Conservation (phyloP, 345 rosid genomes). For the Lenwebbia sp. region DNA sequence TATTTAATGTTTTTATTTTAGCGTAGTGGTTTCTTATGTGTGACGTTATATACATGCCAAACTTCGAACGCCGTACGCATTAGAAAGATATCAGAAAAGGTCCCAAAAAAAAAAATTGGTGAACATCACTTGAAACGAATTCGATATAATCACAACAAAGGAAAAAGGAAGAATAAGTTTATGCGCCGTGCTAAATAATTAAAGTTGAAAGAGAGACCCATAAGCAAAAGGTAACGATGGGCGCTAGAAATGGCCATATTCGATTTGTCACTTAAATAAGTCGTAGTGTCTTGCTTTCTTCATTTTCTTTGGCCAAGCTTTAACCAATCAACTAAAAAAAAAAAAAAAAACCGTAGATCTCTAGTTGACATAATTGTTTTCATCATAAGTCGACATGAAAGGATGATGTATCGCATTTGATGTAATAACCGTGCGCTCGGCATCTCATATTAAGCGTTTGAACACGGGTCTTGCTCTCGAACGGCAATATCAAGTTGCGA, state of each 20-base stretch:
- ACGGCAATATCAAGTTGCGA: not conserved
- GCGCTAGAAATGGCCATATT: not conserved
- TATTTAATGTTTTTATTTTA: too few relatives aligned
- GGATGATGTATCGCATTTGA: not conserved
- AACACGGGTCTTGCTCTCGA: not conserved
- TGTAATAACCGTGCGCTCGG: not conserved
- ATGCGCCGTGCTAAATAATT: too few relatives aligned
- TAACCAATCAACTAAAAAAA: not conserved
- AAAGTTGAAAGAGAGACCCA: not conserved
- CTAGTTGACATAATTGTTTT: not conserved
- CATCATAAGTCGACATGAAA: not conserved
- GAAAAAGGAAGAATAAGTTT: too few relatives aligned
- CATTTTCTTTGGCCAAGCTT: not conserved
- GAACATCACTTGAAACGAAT: not conserved
- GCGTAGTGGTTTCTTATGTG: not conserved
- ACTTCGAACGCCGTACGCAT: not conserved
- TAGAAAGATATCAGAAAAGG: too few relatives aligned
- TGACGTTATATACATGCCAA: too few relatives aligned
- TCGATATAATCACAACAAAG: not conserved
- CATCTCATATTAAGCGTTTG: not conserved
- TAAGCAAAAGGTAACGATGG: too few relatives aligned
- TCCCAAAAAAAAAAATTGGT: too few relatives aligned
- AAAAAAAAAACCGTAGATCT: too few relatives aligned
- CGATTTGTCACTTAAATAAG: not conserved
- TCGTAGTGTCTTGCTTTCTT: not conserved